Conservation (phyloP, 352 stramenopile genomes). For the Phytophthora idaei region DNA sequence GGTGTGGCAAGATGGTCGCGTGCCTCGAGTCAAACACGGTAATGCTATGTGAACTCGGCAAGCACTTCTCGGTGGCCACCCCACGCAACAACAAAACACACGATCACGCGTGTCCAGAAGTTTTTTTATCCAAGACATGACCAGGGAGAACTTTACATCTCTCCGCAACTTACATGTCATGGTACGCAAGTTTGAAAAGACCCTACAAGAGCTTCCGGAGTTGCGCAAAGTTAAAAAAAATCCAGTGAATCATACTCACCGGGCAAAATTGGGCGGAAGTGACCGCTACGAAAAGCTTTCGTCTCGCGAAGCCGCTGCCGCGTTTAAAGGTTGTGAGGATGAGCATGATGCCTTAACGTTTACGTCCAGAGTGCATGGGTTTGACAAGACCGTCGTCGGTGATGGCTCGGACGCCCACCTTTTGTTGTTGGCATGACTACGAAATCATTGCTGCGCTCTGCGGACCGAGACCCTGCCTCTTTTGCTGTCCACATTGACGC, state of each 20-base stretch:
- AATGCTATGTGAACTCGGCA: not conserved
- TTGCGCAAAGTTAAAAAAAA: slow-evolving; percentile 2
- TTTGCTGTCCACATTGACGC: not conserved
- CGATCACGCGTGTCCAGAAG: slow-evolving; percentile 1
- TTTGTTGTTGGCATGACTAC: not conserved
- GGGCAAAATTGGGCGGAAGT: slow-evolving; percentile 3
- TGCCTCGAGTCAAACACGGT: not conserved
- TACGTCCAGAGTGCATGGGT: not conserved
- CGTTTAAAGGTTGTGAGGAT: not conserved
- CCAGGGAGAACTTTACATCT: slow-evolving; percentile 1
- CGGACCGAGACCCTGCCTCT: not conserved
- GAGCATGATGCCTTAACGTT: not conserved
- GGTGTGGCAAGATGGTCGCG: slow-evolving; percentile 5
- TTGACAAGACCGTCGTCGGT: not conserved
- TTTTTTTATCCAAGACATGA: slow-evolving; percentile 4
- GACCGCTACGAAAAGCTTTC: not conserved
- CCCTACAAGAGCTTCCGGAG: not conserved
- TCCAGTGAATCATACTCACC: slow-evolving; percentile 8
- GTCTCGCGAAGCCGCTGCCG: not conserved
- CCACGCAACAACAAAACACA: not conserved
- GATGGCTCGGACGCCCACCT: not conserved
- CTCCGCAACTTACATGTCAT: slow-evolving; percentile 10
- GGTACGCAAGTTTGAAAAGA: slow-evolving; percentile 9
- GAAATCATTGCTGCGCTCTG: not conserved
- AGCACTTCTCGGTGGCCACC: not conserved